Conservation (phyloP, 352 stramenopile genomes). For the Phytophthora crassamura region DNA sequence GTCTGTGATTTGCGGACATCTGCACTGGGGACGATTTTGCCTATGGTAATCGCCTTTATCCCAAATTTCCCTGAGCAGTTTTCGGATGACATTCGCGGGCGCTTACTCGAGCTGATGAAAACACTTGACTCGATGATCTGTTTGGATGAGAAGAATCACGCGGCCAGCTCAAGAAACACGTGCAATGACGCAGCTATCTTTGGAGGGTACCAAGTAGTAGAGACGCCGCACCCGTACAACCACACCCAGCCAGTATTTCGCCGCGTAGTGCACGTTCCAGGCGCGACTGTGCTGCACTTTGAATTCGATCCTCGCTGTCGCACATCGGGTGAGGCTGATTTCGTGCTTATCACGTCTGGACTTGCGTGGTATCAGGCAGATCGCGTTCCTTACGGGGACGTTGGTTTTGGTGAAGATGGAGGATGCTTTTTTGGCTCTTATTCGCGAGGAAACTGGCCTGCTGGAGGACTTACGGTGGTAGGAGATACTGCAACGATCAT, state of each 20-base stretch:
- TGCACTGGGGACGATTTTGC: constrained; percentile 52
- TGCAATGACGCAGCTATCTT: constrained; percentile 37
- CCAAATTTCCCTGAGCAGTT: constrained; percentile 46
- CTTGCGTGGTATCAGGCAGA: constrained; percentile 67
- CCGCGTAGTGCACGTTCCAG: constrained; percentile 62
- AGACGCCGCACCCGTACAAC: constrained; percentile 75
- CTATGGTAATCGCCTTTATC: constrained; percentile 53
- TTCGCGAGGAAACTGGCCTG: constrained; percentile 62
- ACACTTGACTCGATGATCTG: constrained; percentile 28
- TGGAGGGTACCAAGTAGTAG: constrained; percentile 53
- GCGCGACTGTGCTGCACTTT: constrained; percentile 63
- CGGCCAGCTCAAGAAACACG: neutral
- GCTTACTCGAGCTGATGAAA: constrained; percentile 42
- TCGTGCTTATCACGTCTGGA: constrained; percentile 69
- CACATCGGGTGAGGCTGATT: constrained; percentile 68
- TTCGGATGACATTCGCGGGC: constrained; percentile 31
- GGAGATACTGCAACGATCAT: constrained; percentile 75
- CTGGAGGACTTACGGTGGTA: constrained; percentile 56
- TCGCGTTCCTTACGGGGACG: constrained; percentile 60
- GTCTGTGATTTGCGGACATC: constrained; percentile 38
- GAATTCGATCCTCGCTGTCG: constrained; percentile 71
- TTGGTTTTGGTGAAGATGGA: constrained; percentile 66
- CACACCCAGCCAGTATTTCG: constrained; percentile 64
- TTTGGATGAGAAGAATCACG: constrained; percentile 9
- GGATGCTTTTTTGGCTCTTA: constrained; percentile 73